Percentiles rank a stretch among this genome's conserved stretches.
phyloP scores from a whole-genome alignment of 768 basidiomycete species.

The Gloeophyllum trabeum region DNA sequence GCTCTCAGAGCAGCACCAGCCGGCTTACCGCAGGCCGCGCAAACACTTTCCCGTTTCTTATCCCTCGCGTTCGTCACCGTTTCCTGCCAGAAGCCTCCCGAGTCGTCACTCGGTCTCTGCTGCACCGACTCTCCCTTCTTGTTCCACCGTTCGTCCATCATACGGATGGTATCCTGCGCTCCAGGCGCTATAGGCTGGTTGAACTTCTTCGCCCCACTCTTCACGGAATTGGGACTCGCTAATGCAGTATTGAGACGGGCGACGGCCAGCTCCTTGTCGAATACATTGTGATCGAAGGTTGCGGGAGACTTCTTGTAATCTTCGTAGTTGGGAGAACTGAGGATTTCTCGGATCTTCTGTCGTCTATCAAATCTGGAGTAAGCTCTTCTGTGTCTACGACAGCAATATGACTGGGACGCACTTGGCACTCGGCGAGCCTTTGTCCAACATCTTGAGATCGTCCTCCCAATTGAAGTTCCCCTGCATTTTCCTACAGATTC shows the following conservation, averaged over 20 bases:
- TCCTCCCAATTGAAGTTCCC: not conserved
- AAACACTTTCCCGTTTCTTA: conserved; percentile 13
- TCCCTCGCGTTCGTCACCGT: conserved; percentile 14
- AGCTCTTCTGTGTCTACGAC: too few species aligned
- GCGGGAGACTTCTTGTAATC: conserved; percentile 17
- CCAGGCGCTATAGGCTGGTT: not conserved
- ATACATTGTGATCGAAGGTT: not conserved
- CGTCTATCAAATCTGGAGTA: too few species aligned
- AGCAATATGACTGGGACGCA: conserved; percentile 1
- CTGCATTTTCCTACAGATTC: not conserved
- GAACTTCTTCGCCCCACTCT: not conserved
- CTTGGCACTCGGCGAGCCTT: not conserved
- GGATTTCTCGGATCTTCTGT: conserved; percentile 18
- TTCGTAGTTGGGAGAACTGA: conserved; percentile 18
- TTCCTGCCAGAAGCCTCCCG: conserved; percentile 16
- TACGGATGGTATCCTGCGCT: not conserved
- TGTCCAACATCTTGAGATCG: not conserved
- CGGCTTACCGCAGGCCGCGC: conserved; percentile 19
- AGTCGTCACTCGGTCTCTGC: conserved; percentile 4
- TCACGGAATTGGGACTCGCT: not conserved
- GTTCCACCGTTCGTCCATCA: not conserved
- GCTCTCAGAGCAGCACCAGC: conserved; percentile 14
- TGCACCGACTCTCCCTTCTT: conserved; percentile 14
- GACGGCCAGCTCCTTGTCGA: not conserved
- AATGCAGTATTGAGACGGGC: not conserved